Evolutionary conservation across 495 filamentous ascomycete genomes (phyloP).

Genomic region (Bacidia rubella): DNA sequence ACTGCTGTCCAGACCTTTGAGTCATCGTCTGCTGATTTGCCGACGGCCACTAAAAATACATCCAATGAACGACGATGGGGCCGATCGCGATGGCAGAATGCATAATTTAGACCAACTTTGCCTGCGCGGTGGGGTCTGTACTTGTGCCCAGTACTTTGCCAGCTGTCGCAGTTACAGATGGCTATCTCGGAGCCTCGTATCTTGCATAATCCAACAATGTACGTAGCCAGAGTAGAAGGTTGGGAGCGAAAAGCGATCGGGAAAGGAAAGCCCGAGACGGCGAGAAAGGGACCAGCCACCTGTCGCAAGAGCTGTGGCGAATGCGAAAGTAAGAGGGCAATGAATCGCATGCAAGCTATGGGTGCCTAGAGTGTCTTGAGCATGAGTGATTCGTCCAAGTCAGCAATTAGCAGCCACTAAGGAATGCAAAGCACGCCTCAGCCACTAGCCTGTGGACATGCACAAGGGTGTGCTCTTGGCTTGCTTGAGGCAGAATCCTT

Average conservation of each 20-base stretch:
- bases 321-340: not conserved
- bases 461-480: too few species aligned
- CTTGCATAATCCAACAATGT: not conserved
- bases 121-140: constrained; percentile 1
- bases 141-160: not conserved
- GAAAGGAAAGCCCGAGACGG: not conserved
- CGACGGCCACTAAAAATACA: constrained; percentile 12
- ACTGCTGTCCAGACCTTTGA: constrained; percentile 9
- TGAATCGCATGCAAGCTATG: not conserved
- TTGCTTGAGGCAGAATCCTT: too few species aligned
- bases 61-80: constrained; percentile 10
- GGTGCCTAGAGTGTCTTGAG: not conserved
- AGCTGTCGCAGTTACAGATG: not conserved
- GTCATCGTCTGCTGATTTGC: constrained; percentile 13
- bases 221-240: not conserved
- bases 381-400: not conserved
- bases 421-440: not conserved
- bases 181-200: not conserved
- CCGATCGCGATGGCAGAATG: not conserved
- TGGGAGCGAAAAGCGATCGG: not conserved
- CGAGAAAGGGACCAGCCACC: not conserved
- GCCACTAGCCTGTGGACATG: not conserved
- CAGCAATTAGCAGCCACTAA: not conserved
- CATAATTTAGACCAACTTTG: not conserved
- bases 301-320: not conserved